Base-by-base conservation (phyloP, 495 filamentous ascomycete genomes). In the Annulohypoxylon stygium region DNA sequence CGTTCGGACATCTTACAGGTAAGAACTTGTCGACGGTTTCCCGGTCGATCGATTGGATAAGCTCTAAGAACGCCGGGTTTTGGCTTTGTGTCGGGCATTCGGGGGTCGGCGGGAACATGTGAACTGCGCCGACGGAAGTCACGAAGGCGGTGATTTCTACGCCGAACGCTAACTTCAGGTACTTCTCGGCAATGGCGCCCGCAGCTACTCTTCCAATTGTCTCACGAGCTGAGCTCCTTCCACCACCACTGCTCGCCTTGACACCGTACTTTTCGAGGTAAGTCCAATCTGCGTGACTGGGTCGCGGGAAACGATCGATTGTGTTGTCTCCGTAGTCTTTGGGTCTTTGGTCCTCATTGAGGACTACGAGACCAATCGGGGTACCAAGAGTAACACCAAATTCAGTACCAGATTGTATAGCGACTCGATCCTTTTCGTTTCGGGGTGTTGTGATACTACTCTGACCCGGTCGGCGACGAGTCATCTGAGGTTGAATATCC, bases 181-280 rank as follows among this genome's bases (percentile, higher is more conserved):
- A 98, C 77, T 98, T 97, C 82, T 99, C 96, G 30, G 94, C 94
- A 78, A 98, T 93, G 51, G 94, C 91, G 61, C 96, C 95, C n/a
- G 96, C 95, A 25, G 95, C 94, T 30, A 98, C 96, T 69, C 96
- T 90, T 37, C 94, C 85, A 75, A 99, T 97, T 9, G 96, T 99
- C 87, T 99, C 96, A 61, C 96, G 87, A 16, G 96, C 96, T 78
- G 91, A 94, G 81, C 93, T 96, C 70, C 97, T 88, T 26, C 96
- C 97, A 70, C 96, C 96, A 67, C 96, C 96, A 69, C 91, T 94
- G 81, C 90, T 93, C 5, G 97, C 94, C 85, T 97, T 96, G 62
- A 98, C 91, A 10, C 96, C 96, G 75, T 99, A 99, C 82, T 99
- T 99, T 84, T 95, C 91, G 53, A 97, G 88, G 81, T 98, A 98